Conservation (phyloP, 2,329 filamentous ascomycete genomes). For the Arthrinium phaeospermum region DNA sequence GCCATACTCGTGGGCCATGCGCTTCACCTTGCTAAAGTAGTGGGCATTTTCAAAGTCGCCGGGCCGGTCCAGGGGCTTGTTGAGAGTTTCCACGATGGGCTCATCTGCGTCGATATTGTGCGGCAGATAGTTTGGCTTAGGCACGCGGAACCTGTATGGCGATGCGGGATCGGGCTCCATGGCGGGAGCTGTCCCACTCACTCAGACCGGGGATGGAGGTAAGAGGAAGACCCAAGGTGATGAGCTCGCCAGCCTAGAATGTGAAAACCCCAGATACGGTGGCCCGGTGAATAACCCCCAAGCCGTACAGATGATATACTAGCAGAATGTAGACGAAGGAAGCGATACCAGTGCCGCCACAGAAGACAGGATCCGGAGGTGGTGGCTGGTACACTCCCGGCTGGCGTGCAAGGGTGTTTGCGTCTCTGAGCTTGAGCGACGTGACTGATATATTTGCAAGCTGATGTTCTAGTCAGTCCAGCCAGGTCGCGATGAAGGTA, state of each 20-base stretch:
- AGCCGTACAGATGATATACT: neutral
- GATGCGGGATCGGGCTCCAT: conserved; percentile 48
- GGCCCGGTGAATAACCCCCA: neutral
- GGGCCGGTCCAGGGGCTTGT: conserved; percentile 54
- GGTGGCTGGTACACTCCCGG: neutral
- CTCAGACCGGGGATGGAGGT: conserved; percentile 9
- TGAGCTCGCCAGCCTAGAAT: neutral
- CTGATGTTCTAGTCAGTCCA: neutral
- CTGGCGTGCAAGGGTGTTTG: neutral
- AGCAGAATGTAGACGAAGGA: neutral
- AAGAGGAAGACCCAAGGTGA: neutral
- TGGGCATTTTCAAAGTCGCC: conserved; percentile 61
- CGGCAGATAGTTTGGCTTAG: conserved; percentile 66
- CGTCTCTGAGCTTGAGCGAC: neutral
- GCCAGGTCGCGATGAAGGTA: neutral
- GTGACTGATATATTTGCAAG: neutral
- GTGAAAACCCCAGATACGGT: too few species aligned
- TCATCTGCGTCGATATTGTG: conserved; percentile 58
- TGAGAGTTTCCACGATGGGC: conserved; percentile 58
- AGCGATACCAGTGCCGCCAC: neutral
- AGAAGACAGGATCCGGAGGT: neutral
- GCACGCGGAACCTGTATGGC: conserved; percentile 57
- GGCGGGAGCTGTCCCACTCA: conserved; percentile 19
- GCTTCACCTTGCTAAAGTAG: conserved; percentile 64
- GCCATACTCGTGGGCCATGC: conserved; percentile 64